phyloP scores from a whole-genome alignment of 2,329 filamentous ascomycete genomes.

The Cladorrhinum sp. region DNA sequence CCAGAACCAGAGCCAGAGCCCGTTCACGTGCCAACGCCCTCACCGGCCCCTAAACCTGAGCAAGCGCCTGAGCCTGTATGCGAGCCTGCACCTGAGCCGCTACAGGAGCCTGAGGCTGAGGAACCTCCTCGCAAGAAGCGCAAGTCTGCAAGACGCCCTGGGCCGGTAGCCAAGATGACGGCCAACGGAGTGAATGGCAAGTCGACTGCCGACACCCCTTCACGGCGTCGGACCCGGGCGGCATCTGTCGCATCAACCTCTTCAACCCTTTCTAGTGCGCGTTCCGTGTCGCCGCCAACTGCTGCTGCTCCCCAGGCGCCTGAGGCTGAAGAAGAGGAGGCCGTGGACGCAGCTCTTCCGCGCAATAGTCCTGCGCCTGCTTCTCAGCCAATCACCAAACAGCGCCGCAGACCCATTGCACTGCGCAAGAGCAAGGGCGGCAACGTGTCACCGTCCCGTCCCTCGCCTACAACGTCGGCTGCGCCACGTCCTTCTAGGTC shows the following conservation, averaged over 20 bases:
- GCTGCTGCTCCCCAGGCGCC: constrained; percentile 17
- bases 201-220: constrained; percentile 24
- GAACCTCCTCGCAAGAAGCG: constrained; percentile 26
- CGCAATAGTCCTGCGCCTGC: constrained; percentile 23
- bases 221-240: constrained; percentile 25
- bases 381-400: constrained; percentile 30
- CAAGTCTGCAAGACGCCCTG: constrained; percentile 23
- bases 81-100: constrained; percentile 15
- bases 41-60: constrained; percentile 8
- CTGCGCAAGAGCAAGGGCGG: constrained; percentile 31
- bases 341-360: constrained; percentile 23
- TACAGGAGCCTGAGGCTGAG: background rate
- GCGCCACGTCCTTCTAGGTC: constrained; percentile 16
- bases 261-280: constrained; percentile 36
- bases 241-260: constrained; percentile 28
- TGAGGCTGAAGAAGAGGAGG: constrained; percentile 20
- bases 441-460: constrained; percentile 29
- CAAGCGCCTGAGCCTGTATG: constrained; percentile 10
- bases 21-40: background rate
- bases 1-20: constrained; percentile 1
- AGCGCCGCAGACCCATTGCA: constrained; percentile 28
- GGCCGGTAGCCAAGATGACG: constrained; percentile 19
- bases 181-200: constrained; percentile 24
- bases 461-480: constrained; percentile 19
- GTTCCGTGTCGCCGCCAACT: constrained; percentile 31